phyloP scores from a whole-genome alignment of 768 basidiomycete genomes.

The Favolaschia claudopus region DNA sequence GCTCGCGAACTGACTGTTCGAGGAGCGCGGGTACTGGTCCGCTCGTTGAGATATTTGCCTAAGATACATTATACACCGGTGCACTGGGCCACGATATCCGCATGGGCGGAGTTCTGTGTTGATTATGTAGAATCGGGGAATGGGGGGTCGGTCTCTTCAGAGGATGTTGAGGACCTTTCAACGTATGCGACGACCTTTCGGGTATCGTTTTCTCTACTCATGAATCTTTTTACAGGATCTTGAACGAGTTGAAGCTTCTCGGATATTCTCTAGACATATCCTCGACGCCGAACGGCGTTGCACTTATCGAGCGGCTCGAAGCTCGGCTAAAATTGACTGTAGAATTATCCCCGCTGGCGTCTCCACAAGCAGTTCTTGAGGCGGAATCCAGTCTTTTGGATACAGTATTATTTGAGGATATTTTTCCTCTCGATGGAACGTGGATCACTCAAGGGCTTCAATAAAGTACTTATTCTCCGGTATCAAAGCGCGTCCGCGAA shows the following conservation, averaged over 20 bases:
- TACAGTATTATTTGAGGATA: no score
- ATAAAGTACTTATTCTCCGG: no score
- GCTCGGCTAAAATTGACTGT: no score
- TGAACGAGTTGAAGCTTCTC: conserved; percentile 5
- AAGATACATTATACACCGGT: conserved; percentile 6
- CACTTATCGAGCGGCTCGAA: neutral
- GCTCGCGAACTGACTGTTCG: neutral
- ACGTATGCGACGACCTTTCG: conserved; percentile 4
- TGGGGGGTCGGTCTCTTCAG: neutral
- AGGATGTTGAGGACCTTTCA: neutral
- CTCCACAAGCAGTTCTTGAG: neutral
- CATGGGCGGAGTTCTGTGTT: conserved; percentile 16
- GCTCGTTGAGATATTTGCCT: conserved; percentile 4
- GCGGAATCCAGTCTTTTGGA: no score
- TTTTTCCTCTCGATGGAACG: no score
- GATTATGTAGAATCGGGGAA: conserved; percentile 4
- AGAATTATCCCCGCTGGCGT: no score
- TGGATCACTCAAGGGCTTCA: no score
- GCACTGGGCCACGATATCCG: neutral
- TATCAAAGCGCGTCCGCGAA: no score
- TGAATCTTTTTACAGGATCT: neutral
- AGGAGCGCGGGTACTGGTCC: neutral
- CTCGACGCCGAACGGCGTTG: neutral
- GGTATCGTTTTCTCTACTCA: neutral
- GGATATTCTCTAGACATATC: conserved; percentile 1